Base-by-base conservation (phyloP, 2,329 filamentous ascomycete species). In the Elsinoe arachidis region DNA sequence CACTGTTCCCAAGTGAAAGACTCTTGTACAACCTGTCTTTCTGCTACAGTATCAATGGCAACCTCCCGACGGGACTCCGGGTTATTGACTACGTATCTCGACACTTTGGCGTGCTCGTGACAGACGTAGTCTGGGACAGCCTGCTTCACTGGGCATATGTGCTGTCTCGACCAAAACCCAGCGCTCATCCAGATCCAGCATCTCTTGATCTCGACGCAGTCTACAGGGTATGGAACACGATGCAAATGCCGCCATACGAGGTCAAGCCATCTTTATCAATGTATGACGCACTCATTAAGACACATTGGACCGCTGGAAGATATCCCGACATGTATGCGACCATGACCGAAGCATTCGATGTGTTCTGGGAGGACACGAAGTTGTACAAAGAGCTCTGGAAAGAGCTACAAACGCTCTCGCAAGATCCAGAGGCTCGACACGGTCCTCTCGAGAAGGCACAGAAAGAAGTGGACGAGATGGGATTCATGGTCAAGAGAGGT, bases 11-110 rank as follows among this genome's bases (percentile, higher is more conserved):
- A 1, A 82, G 80, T 0, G 61, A 68, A 6, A 72, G 74, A 1
- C 74, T 91, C 0, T 75, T 92, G 19, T 75, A 80, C 56, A 79
- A 84, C 7, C 72, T 91, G n/a, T 84, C 85, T 5, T 83, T 89
- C 65, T 74, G 77, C 1, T 87, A 85, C 61, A 80, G 85, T n/a
- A 78, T 77, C 60, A 88, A 85, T 69, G 83, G 80, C 49, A 76
- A 85, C 56, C 75, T 90, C 3, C 67, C 75, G 0, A 73, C 77
- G 1, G 86, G 82, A 11, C 65, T 85, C 23, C 76, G 79, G 39
- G 65, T 86, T 0, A 71, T 90, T 11, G 78, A 86, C 59, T 80
- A 80, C 63, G 68, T 91, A 49, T 85, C 87, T 0, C 71, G 71
- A 1, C 73, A 74, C 5, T 88, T 86, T 69, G 61, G 72, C 1